Percentiles rank a stretch among this genome's conserved stretches.
Evolutionary conservation across 176 grass and related monocot species (phyloP).

Genomic region (Triticum timopheevii): DNA sequence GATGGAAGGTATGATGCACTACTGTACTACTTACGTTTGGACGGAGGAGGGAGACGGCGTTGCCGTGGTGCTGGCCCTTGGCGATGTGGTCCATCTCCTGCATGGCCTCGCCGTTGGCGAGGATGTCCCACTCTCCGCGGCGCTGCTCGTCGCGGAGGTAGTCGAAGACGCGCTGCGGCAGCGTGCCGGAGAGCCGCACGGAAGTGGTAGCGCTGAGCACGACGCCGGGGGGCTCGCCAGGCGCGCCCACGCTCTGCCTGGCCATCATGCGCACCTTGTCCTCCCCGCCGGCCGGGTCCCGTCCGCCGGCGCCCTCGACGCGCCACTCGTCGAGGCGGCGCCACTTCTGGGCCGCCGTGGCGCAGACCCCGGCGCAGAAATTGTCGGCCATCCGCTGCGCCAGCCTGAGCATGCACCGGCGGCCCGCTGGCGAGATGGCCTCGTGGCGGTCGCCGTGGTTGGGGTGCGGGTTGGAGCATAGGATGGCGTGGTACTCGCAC

Average conservation of each 20-base stretch:
- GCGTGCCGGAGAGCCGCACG: conserved; percentile 40
- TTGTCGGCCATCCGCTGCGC: conserved; percentile 72
- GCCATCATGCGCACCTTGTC: conserved; percentile 77
- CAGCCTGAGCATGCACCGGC: conserved; percentile 72
- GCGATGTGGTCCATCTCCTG: conserved; percentile 92
- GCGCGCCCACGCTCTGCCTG: conserved; percentile 57
- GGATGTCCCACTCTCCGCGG: conserved; percentile 74
- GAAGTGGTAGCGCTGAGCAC: conserved; percentile 75
- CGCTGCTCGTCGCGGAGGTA: conserved; percentile 67
- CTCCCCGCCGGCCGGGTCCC: conserved; percentile 26
- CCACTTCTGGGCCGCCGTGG: conserved; percentile 66
- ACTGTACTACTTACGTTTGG: conserved; percentile 59
- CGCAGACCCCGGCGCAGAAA: conserved; percentile 65
- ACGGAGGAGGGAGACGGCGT: conserved; percentile 82
- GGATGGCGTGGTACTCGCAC: conserved; percentile 69
- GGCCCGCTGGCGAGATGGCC: conserved; percentile 50
- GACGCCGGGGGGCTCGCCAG: conserved; percentile 56
- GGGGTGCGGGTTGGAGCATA: conserved; percentile 50
- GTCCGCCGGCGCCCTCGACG: background rate
- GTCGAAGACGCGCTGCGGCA: conserved; percentile 54
- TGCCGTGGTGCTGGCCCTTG: conserved; percentile 85
- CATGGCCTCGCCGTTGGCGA: conserved; percentile 70
- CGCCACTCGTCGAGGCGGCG: conserved; percentile 60
- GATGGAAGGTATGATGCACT: background rate
- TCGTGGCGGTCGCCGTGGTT: conserved; percentile 39